These are phyloP conservation scores for Penicillium sp. DNA, from an alignment of 2,329 filamentous ascomycete genomes.

Conservation along the genomic window DNA sequence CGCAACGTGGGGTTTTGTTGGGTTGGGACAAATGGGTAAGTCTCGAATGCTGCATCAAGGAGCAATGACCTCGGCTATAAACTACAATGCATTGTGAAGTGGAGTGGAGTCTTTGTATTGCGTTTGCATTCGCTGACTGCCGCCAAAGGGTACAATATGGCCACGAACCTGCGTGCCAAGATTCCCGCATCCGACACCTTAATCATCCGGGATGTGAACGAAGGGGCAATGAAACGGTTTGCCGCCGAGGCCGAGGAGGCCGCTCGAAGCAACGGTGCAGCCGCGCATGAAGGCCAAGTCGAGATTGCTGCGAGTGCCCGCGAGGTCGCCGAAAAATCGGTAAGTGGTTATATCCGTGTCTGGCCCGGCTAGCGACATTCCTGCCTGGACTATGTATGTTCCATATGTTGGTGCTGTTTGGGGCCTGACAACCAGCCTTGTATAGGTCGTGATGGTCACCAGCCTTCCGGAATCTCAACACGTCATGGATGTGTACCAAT, in stretches of 20 bases:
- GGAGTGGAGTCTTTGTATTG: not conserved
- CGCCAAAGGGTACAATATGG: conserved; percentile 65
- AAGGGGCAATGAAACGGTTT: conserved; percentile 54
- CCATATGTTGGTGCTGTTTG: not conserved
- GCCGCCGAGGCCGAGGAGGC: conserved; percentile 49
- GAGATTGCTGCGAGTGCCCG: conserved; percentile 55
- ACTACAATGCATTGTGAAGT: not conserved
- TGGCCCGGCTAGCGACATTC: not conserved
- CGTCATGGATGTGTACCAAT: conserved; percentile 75
- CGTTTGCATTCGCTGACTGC: not conserved
- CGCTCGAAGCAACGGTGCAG: conserved; percentile 26
- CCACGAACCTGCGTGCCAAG: conserved; percentile 65
- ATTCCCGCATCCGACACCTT: conserved; percentile 60
- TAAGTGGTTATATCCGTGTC: conserved; percentile 43
- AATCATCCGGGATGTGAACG: conserved; percentile 64
- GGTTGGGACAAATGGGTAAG: conserved; percentile 59
- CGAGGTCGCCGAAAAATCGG: conserved; percentile 63
- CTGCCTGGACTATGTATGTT: not conserved
- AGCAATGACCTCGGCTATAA: not conserved
- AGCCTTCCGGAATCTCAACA: conserved; percentile 86
- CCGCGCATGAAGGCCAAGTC: conserved; percentile 46
- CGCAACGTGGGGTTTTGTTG: conserved; percentile 58
- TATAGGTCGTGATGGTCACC: conserved; percentile 78
- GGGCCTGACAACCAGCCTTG: conserved; percentile 1
- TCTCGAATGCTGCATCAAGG: conserved; percentile 6